Conservation (phyloP, 495 filamentous ascomycete species). For the Rostrohypoxylon terebratum region DNA sequence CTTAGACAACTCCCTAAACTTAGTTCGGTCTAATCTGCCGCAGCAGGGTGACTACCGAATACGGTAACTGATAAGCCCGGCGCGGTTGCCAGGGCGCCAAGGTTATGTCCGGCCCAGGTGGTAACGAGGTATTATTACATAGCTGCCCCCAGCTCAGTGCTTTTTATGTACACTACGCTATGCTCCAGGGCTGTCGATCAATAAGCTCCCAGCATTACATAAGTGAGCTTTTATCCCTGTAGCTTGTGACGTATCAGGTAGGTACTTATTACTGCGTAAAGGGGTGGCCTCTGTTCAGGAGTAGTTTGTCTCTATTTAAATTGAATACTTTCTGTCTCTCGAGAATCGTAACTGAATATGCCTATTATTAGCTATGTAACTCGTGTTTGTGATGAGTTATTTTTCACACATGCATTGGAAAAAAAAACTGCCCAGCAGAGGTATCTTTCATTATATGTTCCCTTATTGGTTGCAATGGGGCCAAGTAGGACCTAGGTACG, state of each 20-base stretch:
- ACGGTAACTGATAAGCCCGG: slow-evolving; percentile 14
- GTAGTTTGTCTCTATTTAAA: not conserved
- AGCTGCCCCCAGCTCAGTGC: not conserved
- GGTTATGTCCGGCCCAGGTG: not conserved
- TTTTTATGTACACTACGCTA: not conserved
- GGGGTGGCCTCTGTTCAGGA: too few relatives aligned
- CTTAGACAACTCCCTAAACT: slow-evolving; percentile 15
- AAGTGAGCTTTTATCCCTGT: not conserved
- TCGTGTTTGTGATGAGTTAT: not conserved
- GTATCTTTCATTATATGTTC: not conserved
- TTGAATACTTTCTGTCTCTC: not conserved
- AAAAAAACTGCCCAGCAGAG: not conserved
- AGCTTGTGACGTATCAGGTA: not conserved
- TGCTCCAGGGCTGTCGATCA: not conserved
- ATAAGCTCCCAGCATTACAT: not conserved
- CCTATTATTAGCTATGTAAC: not conserved
- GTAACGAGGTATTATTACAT: too few relatives aligned
- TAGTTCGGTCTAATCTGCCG: slow-evolving; percentile 18
- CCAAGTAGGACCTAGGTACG: not conserved
- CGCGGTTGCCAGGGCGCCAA: not conserved
- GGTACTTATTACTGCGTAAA: too few relatives aligned
- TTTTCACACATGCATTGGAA: not conserved
- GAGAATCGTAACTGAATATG: not conserved
- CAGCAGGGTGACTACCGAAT: not conserved
- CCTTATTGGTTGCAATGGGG: not conserved